Conservation (phyloP, 2,329 filamentous ascomycete genomes). For the Sporothrix sp. region DNA sequence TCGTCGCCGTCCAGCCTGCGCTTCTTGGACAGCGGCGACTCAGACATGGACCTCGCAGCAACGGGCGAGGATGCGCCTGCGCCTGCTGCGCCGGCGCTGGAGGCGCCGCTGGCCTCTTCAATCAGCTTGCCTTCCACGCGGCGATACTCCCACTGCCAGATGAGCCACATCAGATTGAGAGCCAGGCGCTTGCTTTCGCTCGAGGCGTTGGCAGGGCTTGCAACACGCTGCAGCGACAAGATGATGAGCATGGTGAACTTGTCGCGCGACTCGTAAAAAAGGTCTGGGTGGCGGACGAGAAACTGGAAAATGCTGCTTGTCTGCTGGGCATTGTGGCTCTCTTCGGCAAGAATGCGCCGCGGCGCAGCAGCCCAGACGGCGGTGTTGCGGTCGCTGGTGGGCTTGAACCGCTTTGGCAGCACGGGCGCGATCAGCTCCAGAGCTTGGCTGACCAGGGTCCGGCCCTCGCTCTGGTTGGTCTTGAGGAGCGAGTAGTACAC, state of each 20-base stretch:
- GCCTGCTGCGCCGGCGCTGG: neutral
- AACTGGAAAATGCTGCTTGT: constrained; percentile 98
- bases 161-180: constrained; percentile 78
- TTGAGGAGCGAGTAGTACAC: constrained; percentile 87
- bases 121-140: constrained; percentile 54
- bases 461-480: constrained; percentile 90
- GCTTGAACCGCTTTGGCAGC: constrained; percentile 70
- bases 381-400: constrained; percentile 58
- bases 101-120: constrained; percentile 5
- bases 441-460: constrained; percentile 84
- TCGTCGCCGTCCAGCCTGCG: constrained; percentile 57
- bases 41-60: constrained; percentile 38
- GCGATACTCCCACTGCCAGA: constrained; percentile 87
- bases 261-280: constrained; percentile 92
- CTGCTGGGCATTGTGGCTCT: constrained; percentile 89
- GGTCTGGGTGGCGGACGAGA: constrained; percentile 77
- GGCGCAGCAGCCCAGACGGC: constrained; percentile 78
- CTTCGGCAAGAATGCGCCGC: constrained; percentile 82
- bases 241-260: constrained; percentile 87
- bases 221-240: constrained; percentile 78
- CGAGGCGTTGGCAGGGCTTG: constrained; percentile 69
- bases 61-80: constrained; percentile 7
- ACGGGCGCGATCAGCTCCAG: constrained; percentile 93
- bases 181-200: constrained; percentile 88
- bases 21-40: constrained; percentile 67